Conservation (phyloP, 2,329 filamentous ascomycete species). For the Cryoendolithus antarcticus region DNA sequence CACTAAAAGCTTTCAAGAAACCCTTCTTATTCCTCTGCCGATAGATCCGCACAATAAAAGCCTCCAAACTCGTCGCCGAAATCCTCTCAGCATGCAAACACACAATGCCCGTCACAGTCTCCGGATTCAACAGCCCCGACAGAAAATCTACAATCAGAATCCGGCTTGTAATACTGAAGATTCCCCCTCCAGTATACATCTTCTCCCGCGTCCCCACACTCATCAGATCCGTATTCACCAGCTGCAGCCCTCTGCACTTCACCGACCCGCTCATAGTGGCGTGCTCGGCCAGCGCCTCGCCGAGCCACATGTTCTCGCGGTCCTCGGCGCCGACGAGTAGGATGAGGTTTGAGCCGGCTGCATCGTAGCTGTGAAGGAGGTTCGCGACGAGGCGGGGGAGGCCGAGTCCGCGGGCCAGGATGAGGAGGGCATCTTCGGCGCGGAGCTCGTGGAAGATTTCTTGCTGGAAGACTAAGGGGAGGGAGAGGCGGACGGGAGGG, state of each 20-base stretch:
- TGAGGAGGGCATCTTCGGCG: constrained; percentile 81
- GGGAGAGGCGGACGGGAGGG: constrained; percentile 62
- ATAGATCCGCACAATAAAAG: constrained; percentile 89
- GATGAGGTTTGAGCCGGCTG: constrained; percentile 83
- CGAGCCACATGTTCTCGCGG: constrained; percentile 91
- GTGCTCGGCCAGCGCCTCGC: constrained; percentile 89
- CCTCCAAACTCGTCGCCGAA: constrained; percentile 76
- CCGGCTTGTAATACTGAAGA: constrained; percentile 90
- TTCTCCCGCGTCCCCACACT: constrained; percentile 79
- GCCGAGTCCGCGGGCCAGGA: constrained; percentile 83
- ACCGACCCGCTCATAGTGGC: constrained; percentile 76
- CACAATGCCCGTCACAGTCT: constrained; percentile 75
- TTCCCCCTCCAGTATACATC: constrained; percentile 78
- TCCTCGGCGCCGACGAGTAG: constrained; percentile 82
- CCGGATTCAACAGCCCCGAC: constrained; percentile 67
- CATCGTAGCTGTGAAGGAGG: constrained; percentile 91
- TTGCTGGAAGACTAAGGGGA: constrained; percentile 84
- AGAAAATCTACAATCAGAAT: constrained; percentile 90
- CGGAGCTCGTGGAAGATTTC: constrained; percentile 85
- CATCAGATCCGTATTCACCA: constrained; percentile 91
- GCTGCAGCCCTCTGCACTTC: constrained; percentile 69
- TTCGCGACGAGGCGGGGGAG: constrained; percentile 90
- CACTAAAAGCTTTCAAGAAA: constrained; percentile 92
- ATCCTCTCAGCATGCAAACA: constrained; percentile 81
- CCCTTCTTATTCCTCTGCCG: constrained; percentile 87